Evolutionary conservation across 306 rosid genomes (phyloP).

Genomic region (Begonia fuchsioides): DNA sequence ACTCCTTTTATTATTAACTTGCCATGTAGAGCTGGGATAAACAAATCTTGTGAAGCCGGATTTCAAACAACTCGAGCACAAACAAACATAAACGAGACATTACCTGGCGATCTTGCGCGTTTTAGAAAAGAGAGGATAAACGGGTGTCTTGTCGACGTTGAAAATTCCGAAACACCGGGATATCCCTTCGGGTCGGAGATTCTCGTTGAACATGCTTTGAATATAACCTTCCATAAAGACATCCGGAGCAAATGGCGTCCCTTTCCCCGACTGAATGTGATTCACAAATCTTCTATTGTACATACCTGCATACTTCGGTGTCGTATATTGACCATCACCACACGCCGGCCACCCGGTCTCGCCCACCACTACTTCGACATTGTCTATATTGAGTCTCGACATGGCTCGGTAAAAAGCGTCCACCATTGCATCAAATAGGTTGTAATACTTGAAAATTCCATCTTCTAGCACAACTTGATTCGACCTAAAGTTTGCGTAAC

Average conservation of each 20-base stretch:
- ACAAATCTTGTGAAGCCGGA: no score
- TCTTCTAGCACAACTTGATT: slow-evolving; percentile 1
- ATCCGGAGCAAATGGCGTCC: slow-evolving; percentile 22
- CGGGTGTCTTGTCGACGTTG: slow-evolving; percentile 15
- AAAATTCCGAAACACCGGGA: slow-evolving; percentile 22
- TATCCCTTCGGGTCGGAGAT: slow-evolving; percentile 12
- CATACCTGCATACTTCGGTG: slow-evolving; percentile 5
- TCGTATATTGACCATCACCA: slow-evolving; percentile 12
- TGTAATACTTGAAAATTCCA: slow-evolving; percentile 2
- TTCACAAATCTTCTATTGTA: slow-evolving; percentile 13
- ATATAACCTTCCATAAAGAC: slow-evolving; percentile 15
- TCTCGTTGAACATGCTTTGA: slow-evolving; percentile 24
- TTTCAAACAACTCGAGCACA: no score
- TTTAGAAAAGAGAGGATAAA: slow-evolving; percentile 16
- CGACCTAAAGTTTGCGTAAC: slow-evolving; percentile 5
- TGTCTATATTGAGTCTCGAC: not conserved
- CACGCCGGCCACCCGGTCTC: slow-evolving; percentile 34
- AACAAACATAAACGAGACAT: not conserved
- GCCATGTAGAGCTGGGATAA: no score
- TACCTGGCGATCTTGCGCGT: not conserved
- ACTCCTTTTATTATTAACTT: no score
- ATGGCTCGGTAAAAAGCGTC: slow-evolving; percentile 20
- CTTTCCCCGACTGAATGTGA: slow-evolving; percentile 4
- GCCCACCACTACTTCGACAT: slow-evolving; percentile 13
- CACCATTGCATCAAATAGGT: slow-evolving; percentile 22